Conservation (phyloP, 2,329 filamentous ascomycete species). For the Epicoccum sorghinum region DNA sequence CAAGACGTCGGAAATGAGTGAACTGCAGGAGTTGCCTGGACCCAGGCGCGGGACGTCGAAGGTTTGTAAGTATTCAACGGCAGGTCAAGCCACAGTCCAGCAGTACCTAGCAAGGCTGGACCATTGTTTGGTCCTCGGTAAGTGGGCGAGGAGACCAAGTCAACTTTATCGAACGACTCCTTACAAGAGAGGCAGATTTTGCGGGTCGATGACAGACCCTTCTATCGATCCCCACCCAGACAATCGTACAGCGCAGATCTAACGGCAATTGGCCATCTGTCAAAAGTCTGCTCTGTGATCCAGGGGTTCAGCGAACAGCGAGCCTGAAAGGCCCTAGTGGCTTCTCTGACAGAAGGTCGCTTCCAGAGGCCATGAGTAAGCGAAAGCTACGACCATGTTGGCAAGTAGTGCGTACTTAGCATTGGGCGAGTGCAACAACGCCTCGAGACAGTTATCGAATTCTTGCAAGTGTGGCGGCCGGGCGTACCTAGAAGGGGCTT, state of each 20-base stretch:
- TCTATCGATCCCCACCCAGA: conserved; percentile 5
- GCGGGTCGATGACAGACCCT: background rate
- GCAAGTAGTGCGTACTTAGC: background rate
- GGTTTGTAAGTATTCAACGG: conserved; percentile 5
- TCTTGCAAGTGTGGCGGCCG: background rate
- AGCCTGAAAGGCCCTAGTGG: background rate
- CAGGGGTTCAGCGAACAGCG: background rate
- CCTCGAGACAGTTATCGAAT: background rate
- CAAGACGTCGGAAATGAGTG: conserved; percentile 8
- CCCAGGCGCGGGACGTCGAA: background rate
- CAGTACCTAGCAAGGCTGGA: background rate
- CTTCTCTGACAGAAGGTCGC: conserved; percentile 3
- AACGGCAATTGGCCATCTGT: too few relatives aligned
- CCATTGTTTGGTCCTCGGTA: conserved; percentile 1
- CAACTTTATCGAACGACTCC: background rate
- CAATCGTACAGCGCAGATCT: background rate
- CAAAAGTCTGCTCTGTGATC: background rate
- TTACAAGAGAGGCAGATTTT: background rate
- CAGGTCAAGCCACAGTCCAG: background rate
- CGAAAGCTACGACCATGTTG: background rate
- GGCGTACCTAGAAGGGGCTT: too few relatives aligned
- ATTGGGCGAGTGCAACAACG: conserved; percentile 1
- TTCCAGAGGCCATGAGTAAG: background rate
- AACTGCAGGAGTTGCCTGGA: conserved; percentile 5
- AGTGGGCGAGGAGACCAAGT: background rate